phyloP scores from a whole-genome alignment of 192 early-diverging fungal genomes.

The Entophlyctis helioformis region DNA sequence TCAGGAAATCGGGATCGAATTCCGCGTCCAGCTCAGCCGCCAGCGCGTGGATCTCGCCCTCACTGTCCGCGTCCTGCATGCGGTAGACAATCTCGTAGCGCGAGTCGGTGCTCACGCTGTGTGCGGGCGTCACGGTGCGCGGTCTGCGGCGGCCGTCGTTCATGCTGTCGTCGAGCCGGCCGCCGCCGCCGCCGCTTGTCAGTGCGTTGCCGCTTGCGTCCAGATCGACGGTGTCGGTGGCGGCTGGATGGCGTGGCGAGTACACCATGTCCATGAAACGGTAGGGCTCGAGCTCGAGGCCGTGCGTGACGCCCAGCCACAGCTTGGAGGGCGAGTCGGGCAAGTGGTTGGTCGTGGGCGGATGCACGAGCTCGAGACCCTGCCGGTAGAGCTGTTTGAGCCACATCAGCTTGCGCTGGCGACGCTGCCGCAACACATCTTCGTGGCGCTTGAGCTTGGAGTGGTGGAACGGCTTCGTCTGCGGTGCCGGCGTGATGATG shows the following conservation, averaged over 20 bases:
- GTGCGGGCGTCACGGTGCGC: background rate
- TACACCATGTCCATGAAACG: too few species aligned
- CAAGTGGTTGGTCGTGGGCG: too few species aligned
- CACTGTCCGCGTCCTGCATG: slow-evolving; percentile 1
- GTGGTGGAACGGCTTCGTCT: slow-evolving; percentile 27
- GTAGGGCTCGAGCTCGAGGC: too few species aligned
- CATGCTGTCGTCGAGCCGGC: background rate
- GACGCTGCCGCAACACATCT: slow-evolving; percentile 20
- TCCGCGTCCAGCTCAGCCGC: slow-evolving; percentile 24
- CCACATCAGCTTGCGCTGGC: slow-evolving; percentile 38
- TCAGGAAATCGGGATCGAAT: slow-evolving; percentile 25
- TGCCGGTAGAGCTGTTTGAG: slow-evolving; percentile 39
- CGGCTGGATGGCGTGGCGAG: too few species aligned
- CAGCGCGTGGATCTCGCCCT: slow-evolving; percentile 3
- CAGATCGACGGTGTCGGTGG: background rate
- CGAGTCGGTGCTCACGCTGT: background rate
- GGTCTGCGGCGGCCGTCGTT: background rate
- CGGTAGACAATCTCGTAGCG: too few species aligned
- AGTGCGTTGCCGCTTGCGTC: background rate
- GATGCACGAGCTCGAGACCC: too few species aligned
- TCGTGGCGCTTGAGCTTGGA: slow-evolving; percentile 26
- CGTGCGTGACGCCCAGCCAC: too few species aligned
- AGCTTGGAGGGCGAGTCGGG: too few species aligned
- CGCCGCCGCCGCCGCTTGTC: background rate
- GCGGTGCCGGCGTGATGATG: slow-evolving; percentile 1